Conservation (phyloP, 164 flowering plant genomes). For the Saururus chinensis region DNA sequence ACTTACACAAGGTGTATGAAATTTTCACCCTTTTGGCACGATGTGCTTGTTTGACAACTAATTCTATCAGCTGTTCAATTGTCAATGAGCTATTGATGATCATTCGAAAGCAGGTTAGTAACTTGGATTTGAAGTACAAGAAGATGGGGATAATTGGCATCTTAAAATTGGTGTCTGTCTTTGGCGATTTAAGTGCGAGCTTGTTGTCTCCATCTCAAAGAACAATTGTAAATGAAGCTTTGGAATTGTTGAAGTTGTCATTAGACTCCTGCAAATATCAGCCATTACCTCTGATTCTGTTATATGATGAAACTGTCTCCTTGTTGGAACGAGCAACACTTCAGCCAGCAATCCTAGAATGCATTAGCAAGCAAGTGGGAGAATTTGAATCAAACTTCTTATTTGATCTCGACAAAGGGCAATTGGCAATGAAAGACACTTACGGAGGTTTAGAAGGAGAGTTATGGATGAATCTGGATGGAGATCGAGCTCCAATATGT, state of each 20-base stretch:
- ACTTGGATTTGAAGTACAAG: slow-evolving; percentile 65
- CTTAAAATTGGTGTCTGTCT: slow-evolving; percentile 51
- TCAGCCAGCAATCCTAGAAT: slow-evolving; percentile 57
- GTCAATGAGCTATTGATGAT: slow-evolving; percentile 80
- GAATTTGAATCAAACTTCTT: slow-evolving; percentile 66
- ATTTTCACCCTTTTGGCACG: slow-evolving; percentile 59
- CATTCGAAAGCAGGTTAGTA: slow-evolving; percentile 72
- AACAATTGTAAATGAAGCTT: slow-evolving; percentile 54
- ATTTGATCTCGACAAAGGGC: slow-evolving; percentile 64
- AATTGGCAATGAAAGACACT: slow-evolving; percentile 22
- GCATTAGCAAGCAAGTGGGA: slow-evolving; percentile 69
- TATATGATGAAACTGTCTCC: slow-evolving; percentile 61
- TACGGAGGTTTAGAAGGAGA: slow-evolving; percentile 67
- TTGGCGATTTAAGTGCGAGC: slow-evolving; percentile 38
- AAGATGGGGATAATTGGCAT: slow-evolving; percentile 85
- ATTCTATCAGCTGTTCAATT: slow-evolving; percentile 42
- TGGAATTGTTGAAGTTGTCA: slow-evolving; percentile 58
- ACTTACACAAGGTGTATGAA: slow-evolving; percentile 69
- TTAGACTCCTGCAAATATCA: slow-evolving; percentile 58
- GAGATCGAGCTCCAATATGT: slow-evolving; percentile 76
- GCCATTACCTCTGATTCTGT: slow-evolving; percentile 44
- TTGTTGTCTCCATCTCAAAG: slow-evolving; percentile 37
- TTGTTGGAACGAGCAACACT: slow-evolving; percentile 36
- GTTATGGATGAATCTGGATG: slow-evolving; percentile 89
- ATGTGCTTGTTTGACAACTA: slow-evolving; percentile 29